Conservation (phyloP, 768 basidiomycete genomes). For the Hypholoma sublateritium region DNA sequence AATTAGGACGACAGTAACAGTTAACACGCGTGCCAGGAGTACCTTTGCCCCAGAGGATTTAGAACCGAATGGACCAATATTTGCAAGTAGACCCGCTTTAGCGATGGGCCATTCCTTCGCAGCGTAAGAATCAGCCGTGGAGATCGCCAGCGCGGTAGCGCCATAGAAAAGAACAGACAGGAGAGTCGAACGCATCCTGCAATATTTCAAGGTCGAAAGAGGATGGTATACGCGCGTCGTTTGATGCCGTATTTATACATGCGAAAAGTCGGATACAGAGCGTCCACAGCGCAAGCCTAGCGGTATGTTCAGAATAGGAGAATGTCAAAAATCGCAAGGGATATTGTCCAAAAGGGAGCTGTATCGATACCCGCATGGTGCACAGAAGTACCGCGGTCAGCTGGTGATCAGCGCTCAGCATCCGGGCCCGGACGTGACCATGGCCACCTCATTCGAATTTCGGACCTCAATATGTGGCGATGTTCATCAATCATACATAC, state of each 20-base stretch:
- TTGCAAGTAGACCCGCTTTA: constrained; percentile 65
- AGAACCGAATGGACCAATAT: constrained; percentile 62
- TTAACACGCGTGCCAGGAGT: not conserved
- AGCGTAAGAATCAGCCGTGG: constrained; percentile 49
- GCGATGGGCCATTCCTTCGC: constrained; percentile 56
- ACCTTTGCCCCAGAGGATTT: constrained; percentile 56
- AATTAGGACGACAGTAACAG: not conserved
- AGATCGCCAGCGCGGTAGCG: constrained; percentile 22
- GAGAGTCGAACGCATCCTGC: constrained; percentile 30
- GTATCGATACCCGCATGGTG: not conserved
- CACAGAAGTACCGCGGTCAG: not conserved
- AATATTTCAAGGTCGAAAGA: not conserved
- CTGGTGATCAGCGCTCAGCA: not conserved
- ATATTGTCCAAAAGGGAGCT: not conserved
- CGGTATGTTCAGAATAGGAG: not conserved
- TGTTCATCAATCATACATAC: no score
- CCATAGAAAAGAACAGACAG: constrained; percentile 27
- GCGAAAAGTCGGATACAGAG: not conserved
- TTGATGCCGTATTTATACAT: not conserved
- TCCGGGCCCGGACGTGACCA: no score
- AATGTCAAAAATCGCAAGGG: not conserved
- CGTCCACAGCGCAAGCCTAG: not conserved
- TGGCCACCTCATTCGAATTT: no score
- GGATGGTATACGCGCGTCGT: not conserved
- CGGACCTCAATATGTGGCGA: no score